A percentile compares a stretch with the other conserved stretches of the same genome.
phyloP scores from a whole-genome alignment of 1,284 basidiomycete genomes.

The Abortiporus biennis region DNA sequence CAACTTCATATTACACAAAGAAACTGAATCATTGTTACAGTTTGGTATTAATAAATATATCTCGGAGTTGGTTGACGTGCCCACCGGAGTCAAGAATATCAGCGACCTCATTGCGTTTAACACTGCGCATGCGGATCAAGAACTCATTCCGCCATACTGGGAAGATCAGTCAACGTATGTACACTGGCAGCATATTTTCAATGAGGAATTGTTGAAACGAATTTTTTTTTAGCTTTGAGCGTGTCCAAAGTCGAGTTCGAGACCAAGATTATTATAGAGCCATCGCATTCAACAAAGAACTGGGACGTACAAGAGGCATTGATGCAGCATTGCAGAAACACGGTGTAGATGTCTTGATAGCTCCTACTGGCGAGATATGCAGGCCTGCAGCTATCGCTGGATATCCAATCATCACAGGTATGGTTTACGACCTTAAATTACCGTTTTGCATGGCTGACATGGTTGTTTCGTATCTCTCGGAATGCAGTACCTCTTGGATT shows the following conservation, averaged over 20 bases:
- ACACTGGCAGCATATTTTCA: constrained; percentile 8
- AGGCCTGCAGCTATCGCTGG: constrained; percentile 47
- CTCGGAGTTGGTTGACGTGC: constrained; percentile 34
- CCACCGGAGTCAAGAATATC: constrained; percentile 46
- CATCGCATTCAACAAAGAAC: constrained; percentile 42
- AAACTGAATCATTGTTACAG: constrained; percentile 23
- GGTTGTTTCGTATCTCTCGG: background rate
- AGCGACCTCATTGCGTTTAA: constrained; percentile 54
- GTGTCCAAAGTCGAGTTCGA: constrained; percentile 39
- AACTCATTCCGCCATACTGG: constrained; percentile 41
- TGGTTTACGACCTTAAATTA: constrained; percentile 5
- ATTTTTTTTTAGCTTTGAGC: constrained; percentile 32
- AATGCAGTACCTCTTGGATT: constrained; percentile 51
- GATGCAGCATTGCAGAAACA: constrained; percentile 45
- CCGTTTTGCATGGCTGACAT: no score
- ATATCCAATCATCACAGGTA: constrained; percentile 54
- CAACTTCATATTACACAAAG: no score
- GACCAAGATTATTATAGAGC: constrained; percentile 42
- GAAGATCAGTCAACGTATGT: constrained; percentile 36
- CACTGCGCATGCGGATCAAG: constrained; percentile 38
- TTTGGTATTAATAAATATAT: constrained; percentile 45
- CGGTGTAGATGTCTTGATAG: constrained; percentile 51
- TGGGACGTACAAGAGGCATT: constrained; percentile 50
- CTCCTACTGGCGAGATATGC: constrained; percentile 45
- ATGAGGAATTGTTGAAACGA: background rate